Percentiles rank a stretch among this genome's conserved stretches.
Conservation (phyloP, 1,139 yeast genomes). For the Zygotorulaspora mrakii region DNA sequence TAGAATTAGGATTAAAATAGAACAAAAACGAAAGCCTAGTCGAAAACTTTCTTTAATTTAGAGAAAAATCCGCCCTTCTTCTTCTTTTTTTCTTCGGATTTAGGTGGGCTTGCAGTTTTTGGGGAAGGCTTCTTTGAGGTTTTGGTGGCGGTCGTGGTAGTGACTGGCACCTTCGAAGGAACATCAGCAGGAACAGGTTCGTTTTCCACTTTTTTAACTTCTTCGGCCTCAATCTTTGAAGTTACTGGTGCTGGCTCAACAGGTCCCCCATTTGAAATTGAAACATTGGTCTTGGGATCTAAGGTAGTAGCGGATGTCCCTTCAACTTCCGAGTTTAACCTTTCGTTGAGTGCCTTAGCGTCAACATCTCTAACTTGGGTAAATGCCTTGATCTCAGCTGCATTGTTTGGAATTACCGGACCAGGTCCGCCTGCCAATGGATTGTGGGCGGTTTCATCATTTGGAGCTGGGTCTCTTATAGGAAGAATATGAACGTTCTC, state of each 20-base stretch:
- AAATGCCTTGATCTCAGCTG: slow-evolving; percentile 47
- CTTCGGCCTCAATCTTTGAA: slow-evolving; percentile 4
- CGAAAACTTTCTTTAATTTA: slow-evolving; percentile 46
- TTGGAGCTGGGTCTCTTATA: slow-evolving; percentile 7
- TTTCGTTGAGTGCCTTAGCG: slow-evolving; percentile 20
- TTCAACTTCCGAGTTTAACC: slow-evolving; percentile 13
- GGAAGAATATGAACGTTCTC: slow-evolving; percentile 14
- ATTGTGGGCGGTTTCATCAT: slow-evolving; percentile 2
- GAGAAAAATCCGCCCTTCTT: slow-evolving; percentile 46
- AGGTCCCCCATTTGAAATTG: neutral
- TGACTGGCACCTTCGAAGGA: slow-evolving; percentile 5
- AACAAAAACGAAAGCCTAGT: slow-evolving; percentile 2
- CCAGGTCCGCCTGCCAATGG: slow-evolving; percentile 57
- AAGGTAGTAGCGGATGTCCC: slow-evolving; percentile 20
- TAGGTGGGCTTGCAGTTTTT: slow-evolving; percentile 10
- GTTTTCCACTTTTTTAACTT: slow-evolving; percentile 7
- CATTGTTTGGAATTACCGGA: slow-evolving; percentile 46
- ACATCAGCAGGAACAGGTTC: slow-evolving; percentile 7
- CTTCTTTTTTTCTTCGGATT: slow-evolving; percentile 37
- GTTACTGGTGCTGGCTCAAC: slow-evolving; percentile 1
- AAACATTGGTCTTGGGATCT: slow-evolving; percentile 9
- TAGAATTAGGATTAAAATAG: too few relatives aligned
- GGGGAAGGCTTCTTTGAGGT: slow-evolving; percentile 11
- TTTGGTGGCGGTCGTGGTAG: slow-evolving; percentile 8
- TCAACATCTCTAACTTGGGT: slow-evolving; percentile 40